Base-by-base conservation (phyloP, 108 stramenopile species). In the Fistulifera solaris region DNA sequence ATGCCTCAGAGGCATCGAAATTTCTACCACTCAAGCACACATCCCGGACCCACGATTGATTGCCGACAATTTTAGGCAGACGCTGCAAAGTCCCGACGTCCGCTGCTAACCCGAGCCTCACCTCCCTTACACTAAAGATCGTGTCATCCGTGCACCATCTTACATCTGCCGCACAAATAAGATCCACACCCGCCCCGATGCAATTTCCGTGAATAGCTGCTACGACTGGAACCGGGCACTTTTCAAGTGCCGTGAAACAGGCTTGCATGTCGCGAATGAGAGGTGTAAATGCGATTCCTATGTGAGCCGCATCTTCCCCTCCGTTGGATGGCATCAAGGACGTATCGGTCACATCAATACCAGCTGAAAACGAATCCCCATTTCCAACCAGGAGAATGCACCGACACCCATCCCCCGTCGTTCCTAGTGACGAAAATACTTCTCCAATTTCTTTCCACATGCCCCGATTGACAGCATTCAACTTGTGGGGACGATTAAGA, bases 21-120 rank as follows among this genome's bases (percentile, higher is more conserved):
- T 79, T 52, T 35, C 83, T 72, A 45, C 85, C 85, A 17, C 81
- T 81, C 2, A 78, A 65, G 64, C 81, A 80, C 1, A 88, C 63
- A 48, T 88, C 80, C 43, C 71, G 59, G 0, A 84, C 72, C 40
- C 71, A 58, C 39, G 86, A 88, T 19, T 64, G 55, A 54, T 74
- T 67, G 15, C 86, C 86, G 11, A 73, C 70, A 39, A 88, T 59
- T 54, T 81, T 88, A 0, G 86, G 86, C 18, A 88, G 56, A 44
- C 86, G 53, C 64, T 88, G 86, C 24, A 88, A 54, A 11, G 86
- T 88, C 15, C 86, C 86, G 3, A 88, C 80, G 56, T 88, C 86
- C 16, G 86, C 86, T 10, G 86, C 86, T 18, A 88, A 50, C 1
- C 86, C 86, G 23, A 88, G 49, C 56, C 73, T 40, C 14, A 76